Evolutionary conservation across 345 rosid species (phyloP).

Genomic region (Gossypium arboreum): DNA sequence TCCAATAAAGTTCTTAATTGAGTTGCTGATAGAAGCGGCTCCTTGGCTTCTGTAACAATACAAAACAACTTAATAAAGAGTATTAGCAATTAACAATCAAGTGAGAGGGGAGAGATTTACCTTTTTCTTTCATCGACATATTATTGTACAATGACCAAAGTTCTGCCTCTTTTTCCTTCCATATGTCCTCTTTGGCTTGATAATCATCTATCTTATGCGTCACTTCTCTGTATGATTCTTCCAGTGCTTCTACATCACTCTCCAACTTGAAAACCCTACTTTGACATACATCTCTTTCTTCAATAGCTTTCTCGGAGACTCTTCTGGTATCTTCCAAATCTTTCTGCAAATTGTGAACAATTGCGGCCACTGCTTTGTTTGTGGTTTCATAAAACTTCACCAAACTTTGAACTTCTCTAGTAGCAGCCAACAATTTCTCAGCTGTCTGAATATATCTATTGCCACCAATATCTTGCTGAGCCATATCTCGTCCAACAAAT

Average conservation of each 20-base stretch:
- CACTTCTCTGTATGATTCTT: slow-evolving; percentile 47
- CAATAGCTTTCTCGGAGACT: slow-evolving; percentile 33
- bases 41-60: slow-evolving; percentile 49
- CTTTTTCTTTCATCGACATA: slow-evolving; percentile 46
- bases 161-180: slow-evolving; percentile 67
- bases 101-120: slow-evolving; percentile 28
- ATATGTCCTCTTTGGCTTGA: slow-evolving; percentile 43
- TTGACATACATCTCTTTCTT: slow-evolving; percentile 50
- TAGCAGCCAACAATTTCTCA: slow-evolving; percentile 41
- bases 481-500: slow-evolving; percentile 30
- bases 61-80: slow-evolving; percentile 8
- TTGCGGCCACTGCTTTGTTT: slow-evolving; percentile 41
- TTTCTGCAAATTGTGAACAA: slow-evolving; percentile 56
- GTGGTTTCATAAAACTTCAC: slow-evolving; percentile 50
- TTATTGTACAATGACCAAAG: slow-evolving; percentile 33
- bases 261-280: slow-evolving; percentile 51
- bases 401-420: slow-evolving; percentile 34
- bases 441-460: slow-evolving; percentile 37
- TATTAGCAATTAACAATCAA: slow-evolving; percentile 2
- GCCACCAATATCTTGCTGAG: slow-evolving; percentile 29
- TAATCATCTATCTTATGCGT: slow-evolving; percentile 40
- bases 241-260: slow-evolving; percentile 44
- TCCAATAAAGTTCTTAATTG: slow-evolving; percentile 51
- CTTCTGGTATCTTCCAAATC: slow-evolving; percentile 39
- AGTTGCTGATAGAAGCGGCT: slow-evolving; percentile 42